These are phyloP conservation scores for Acrodontium crateriforme DNA, from an alignment of 2,329 filamentous ascomycete genomes.

Conservation along the genomic window DNA sequence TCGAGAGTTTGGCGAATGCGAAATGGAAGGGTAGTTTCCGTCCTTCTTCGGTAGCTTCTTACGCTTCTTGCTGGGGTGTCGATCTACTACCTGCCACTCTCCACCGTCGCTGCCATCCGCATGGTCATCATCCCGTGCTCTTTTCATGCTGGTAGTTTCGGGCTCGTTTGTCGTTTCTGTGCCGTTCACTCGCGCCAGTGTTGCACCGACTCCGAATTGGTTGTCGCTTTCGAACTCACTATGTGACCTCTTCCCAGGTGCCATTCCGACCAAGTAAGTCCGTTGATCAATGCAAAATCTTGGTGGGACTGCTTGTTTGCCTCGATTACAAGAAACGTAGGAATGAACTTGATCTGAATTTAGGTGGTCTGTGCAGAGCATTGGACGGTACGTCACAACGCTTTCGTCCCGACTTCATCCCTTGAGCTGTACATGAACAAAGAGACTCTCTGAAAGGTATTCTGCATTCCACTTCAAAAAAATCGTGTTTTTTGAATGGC, in stretches of 20 bases:
- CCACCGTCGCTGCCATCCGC: conserved; percentile 6
- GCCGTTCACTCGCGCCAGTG: conserved; percentile 11
- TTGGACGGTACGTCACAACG: too few species aligned
- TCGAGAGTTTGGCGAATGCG: conserved; percentile 38
- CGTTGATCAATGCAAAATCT: neutral
- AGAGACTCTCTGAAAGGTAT: too few species aligned
- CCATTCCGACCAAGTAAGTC: conserved; percentile 7
- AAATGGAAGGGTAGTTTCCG: conserved; percentile 39
- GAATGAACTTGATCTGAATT: too few species aligned
- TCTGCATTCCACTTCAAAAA: too few species aligned
- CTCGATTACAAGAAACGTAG: too few species aligned
- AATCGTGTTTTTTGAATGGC: too few species aligned
- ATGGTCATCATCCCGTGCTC: conserved; percentile 1
- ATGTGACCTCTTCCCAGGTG: conserved; percentile 16
- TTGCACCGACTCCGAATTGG: conserved; percentile 14
- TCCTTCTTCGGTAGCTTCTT: conserved; percentile 15
- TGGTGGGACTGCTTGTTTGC: too few species aligned
- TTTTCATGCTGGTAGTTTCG: conserved; percentile 1
- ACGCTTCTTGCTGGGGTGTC: conserved; percentile 11
- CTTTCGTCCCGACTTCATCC: too few species aligned
- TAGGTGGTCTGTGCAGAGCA: too few species aligned
- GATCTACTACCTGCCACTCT: conserved; percentile 17
- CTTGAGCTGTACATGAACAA: too few species aligned
- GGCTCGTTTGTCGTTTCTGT: conserved; percentile 2
- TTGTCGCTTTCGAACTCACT: conserved; percentile 13